phyloP scores from a whole-genome alignment of 208 protist genomes.

The Sergeia podlipaevii region DNA sequence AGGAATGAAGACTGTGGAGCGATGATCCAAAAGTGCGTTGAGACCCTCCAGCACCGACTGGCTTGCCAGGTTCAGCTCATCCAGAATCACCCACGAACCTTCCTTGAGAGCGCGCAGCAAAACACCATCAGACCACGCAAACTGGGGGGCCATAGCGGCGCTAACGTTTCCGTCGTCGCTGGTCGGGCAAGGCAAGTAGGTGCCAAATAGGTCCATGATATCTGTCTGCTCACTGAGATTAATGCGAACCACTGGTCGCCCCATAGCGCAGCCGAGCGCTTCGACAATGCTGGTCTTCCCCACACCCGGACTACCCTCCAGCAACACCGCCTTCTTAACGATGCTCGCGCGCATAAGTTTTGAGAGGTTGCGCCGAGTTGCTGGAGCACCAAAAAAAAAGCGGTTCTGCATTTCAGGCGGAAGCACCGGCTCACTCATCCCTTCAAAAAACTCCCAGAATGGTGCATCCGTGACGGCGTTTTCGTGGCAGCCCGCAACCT shows the following conservation, averaged over 20 bases:
- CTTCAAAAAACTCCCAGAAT: conserved; percentile 74
- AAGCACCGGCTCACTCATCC: conserved; percentile 72
- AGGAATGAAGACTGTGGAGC: conserved; percentile 93
- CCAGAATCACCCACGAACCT: conserved; percentile 99
- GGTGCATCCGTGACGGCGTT: conserved; percentile 26
- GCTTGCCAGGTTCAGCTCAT: conserved; percentile 99
- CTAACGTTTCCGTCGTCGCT: conserved; percentile 2
- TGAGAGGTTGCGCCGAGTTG: conserved; percentile 95
- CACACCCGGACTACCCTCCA: conserved; percentile 98
- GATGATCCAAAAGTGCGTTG: conserved; percentile 99
- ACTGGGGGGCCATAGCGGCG: conserved; percentile 59
- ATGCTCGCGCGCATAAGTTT: conserved; percentile 94
- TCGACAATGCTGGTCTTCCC: conserved; percentile 99
- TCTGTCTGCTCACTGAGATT: conserved; percentile 99
- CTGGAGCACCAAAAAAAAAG: conserved; percentile 95
- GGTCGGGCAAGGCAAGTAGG: conserved; percentile 69
- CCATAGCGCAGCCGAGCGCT: conserved; percentile 91
- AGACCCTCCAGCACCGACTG: conserved; percentile 99
- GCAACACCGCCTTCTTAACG: conserved; percentile 95
- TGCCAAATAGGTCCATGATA: conserved; percentile 98
- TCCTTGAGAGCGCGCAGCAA: conserved; percentile 95
- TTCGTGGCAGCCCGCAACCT: conserved; percentile 30
- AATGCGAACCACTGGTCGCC: conserved; percentile 96
- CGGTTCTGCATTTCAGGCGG: conserved; percentile 53
- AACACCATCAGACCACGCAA: conserved; percentile 98